Conservation (phyloP, 805 yeast species). For the Candida chauliodis region DNA sequence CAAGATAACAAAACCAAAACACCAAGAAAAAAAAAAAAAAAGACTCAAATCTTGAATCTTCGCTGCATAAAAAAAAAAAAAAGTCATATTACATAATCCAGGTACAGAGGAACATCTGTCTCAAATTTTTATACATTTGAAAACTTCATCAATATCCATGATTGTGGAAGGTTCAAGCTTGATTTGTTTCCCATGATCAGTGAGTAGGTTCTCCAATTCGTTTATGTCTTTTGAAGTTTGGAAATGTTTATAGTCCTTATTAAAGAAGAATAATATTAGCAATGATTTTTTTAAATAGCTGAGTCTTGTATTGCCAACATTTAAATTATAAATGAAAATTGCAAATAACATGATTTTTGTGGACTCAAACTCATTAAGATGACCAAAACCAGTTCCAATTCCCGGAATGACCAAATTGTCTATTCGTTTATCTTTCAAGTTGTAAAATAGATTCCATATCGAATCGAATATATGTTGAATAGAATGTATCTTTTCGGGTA, state of each 20-base stretch:
- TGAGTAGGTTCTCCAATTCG: constrained; percentile 9
- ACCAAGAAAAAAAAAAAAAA: neutral
- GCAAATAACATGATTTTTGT: constrained; percentile 21
- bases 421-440: neutral
- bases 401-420: constrained; percentile 22
- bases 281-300: constrained; percentile 15
- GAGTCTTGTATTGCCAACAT: constrained; percentile 5
- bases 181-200: constrained; percentile 11
- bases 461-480: constrained; percentile 15
- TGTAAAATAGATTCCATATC: constrained; percentile 18
- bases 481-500: constrained; percentile 16
- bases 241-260: constrained; percentile 16
- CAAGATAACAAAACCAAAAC: neutral
- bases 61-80: too few species aligned
- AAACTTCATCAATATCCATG: constrained; percentile 14
- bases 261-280: constrained; percentile 17
- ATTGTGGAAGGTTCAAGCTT: constrained; percentile 1
- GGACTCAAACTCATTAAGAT: constrained; percentile 13
- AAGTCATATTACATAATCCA: constrained; percentile 4
- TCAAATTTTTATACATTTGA: constrained; percentile 12
- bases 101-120: neutral
- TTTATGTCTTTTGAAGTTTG: constrained; percentile 11
- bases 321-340: constrained; percentile 13
- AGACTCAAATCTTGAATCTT: too few species aligned
- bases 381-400: constrained; percentile 26